These are phyloP conservation scores for Saitozyma podzolica DNA, from an alignment of 768 basidiomycete species.

Conservation along the genomic window DNA sequence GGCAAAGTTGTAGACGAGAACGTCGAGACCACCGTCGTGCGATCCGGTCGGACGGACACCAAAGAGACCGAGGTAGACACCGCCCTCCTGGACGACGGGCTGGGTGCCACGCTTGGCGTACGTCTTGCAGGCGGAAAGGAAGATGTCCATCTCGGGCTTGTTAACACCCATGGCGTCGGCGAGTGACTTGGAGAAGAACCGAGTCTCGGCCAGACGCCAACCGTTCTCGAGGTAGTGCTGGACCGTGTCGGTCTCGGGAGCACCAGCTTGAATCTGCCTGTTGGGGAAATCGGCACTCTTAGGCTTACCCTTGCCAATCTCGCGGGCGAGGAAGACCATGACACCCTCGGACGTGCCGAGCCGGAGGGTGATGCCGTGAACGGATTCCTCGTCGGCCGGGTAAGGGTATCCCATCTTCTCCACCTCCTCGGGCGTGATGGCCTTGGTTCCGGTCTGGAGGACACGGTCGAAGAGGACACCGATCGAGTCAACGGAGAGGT, in stretches of 20 bases:
- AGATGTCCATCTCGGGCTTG: slow-evolving; percentile 48
- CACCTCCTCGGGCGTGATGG: slow-evolving; percentile 8
- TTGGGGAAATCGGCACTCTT: slow-evolving; percentile 24
- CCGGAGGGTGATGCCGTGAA: slow-evolving; percentile 46
- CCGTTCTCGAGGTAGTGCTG: slow-evolving; percentile 48
- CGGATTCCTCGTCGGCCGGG: slow-evolving; percentile 35
- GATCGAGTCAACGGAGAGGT: slow-evolving; percentile 46
- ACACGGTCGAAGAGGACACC: slow-evolving; percentile 52
- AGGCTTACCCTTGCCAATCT: slow-evolving; percentile 36
- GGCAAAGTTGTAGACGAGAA: slow-evolving; percentile 53
- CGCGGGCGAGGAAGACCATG: slow-evolving; percentile 52
- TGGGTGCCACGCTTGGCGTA: slow-evolving; percentile 51
- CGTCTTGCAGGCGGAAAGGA: slow-evolving; percentile 51
- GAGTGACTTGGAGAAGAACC: slow-evolving; percentile 48
- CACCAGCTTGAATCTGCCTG: slow-evolving; percentile 17
- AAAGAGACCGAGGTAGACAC: slow-evolving; percentile 51
- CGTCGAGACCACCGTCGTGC: slow-evolving; percentile 41
- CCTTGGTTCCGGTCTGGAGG: slow-evolving; percentile 46
- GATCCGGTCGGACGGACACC: slow-evolving; percentile 44
- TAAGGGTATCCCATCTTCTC: slow-evolving; percentile 20
- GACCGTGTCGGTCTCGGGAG: slow-evolving; percentile 31
- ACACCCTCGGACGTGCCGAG: slow-evolving; percentile 48
- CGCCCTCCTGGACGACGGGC: slow-evolving; percentile 52
- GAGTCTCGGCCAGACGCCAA: slow-evolving; percentile 51
- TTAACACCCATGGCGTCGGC: slow-evolving; percentile 48